Conservation (phyloP, 225 moss, liverwort and hornwort genomes). For the Neckera pumila region DNA sequence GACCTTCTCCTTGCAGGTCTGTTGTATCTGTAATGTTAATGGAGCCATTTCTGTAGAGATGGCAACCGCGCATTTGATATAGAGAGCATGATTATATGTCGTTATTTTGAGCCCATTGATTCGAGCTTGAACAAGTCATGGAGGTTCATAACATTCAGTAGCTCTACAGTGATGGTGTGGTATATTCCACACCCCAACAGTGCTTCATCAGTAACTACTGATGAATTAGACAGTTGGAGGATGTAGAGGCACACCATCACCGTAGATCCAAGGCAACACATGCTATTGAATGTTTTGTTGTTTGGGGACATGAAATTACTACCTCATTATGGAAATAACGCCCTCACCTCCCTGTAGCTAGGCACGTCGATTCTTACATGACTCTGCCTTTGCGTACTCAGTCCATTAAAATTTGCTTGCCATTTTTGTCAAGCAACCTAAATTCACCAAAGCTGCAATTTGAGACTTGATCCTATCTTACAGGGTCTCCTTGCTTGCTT, state of each 20-base stretch:
- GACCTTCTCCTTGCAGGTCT: slow-evolving; percentile 92
- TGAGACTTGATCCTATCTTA: background rate
- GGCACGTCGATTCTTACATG: background rate
- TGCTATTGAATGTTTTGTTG: too few relatives aligned
- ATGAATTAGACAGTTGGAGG: too few relatives aligned
- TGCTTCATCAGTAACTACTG: too few relatives aligned
- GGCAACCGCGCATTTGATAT: background rate
- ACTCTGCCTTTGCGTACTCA: background rate
- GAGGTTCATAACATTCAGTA: too few relatives aligned
- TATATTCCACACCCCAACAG: too few relatives aligned
- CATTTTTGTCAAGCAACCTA: background rate
- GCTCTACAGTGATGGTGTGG: too few relatives aligned
- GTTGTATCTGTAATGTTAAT: background rate
- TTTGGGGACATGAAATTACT: background rate
- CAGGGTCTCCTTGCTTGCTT: background rate
- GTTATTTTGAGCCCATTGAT: background rate
- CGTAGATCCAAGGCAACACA: too few relatives aligned
- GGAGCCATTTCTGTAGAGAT: background rate
- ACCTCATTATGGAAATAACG: background rate
- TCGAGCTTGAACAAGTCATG: background rate
- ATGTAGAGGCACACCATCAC: too few relatives aligned
- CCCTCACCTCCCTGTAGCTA: background rate
- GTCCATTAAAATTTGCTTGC: background rate
- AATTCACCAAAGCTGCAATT: background rate
- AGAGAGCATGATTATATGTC: background rate